These are phyloP conservation scores for Mycena vitilis DNA, from an alignment of 768 basidiomycete genomes.

Conservation along the genomic window DNA sequence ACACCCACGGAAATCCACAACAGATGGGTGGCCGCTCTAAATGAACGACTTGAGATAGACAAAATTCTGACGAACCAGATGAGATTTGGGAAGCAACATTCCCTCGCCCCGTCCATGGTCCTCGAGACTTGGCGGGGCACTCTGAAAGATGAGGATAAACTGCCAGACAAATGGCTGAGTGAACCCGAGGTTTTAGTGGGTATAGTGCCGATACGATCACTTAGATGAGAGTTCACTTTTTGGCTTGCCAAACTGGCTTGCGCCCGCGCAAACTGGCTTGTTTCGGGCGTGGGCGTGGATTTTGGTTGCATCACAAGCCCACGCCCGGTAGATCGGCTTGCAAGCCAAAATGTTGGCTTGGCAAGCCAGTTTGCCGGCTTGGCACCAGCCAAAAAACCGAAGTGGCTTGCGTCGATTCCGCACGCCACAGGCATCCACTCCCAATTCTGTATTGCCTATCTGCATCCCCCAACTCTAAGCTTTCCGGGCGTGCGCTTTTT, in stretches of 20 bases:
- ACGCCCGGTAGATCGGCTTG: conserved; percentile 8
- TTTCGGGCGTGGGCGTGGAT: conserved; percentile 12
- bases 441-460: neutral
- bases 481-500: too few relatives aligned
- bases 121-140: conserved; percentile 1
- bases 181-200: conserved; percentile 16
- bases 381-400: neutral
- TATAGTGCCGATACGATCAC: neutral
- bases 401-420: neutral
- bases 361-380: neutral
- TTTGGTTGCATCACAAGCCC: neutral
- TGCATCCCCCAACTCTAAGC: too few relatives aligned
- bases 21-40: neutral
- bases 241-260: conserved; percentile 14
- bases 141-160: neutral
- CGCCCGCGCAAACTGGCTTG: conserved; percentile 1
- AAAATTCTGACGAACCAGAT: neutral
- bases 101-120: neutral
- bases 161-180: conserved; percentile 8
- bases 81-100: neutral
- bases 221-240: conserved; percentile 9
- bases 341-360: conserved; percentile 8
- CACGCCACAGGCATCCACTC: too few relatives aligned
- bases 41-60: neutral
- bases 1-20: neutral